Percentiles rank a stretch among this genome's conserved stretches.
These are phyloP conservation scores for Sarcomyxa edulis DNA, from an alignment of 768 basidiomycete genomes.

Conservation along the genomic window DNA sequence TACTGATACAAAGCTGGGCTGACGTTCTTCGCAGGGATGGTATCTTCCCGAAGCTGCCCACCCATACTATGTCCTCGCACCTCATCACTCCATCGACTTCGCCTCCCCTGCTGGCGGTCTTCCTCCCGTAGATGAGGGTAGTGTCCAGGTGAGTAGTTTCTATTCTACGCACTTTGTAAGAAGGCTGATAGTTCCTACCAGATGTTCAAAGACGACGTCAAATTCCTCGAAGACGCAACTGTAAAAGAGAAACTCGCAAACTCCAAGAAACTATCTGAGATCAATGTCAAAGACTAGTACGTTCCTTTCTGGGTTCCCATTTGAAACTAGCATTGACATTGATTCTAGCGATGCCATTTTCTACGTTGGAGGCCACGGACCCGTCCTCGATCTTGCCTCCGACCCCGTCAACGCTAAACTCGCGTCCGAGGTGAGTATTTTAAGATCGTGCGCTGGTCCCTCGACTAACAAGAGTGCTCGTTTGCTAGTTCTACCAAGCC, in stretches of 20 bases:
- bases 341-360: constrained; percentile 70
- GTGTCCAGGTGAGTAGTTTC: constrained; percentile 37
- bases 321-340: too few species aligned
- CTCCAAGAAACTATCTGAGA: constrained; percentile 56
- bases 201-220: constrained; percentile 44
- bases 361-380: constrained; percentile 78
- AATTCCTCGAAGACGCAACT: constrained; percentile 54
- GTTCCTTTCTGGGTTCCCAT: too few species aligned
- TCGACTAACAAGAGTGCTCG: neutral
- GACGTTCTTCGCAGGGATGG: constrained; percentile 48
- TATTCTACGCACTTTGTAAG: neutral
- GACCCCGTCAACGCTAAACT: constrained; percentile 55
- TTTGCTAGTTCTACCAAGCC: constrained; percentile 53
- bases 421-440: constrained; percentile 41
- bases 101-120: constrained; percentile 61
- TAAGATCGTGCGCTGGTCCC: neutral
- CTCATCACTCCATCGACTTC: constrained; percentile 50
- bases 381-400: constrained; percentile 62
- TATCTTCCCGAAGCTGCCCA: constrained; percentile 76
- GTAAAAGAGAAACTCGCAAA: constrained; percentile 47
- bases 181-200: neutral
- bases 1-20: neutral
- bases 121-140: constrained; percentile 60
- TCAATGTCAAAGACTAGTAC: constrained; percentile 59
- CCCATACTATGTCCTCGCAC: constrained; percentile 55